Conservation (phyloP, 768 basidiomycete species). For the Suillus bovinus region DNA sequence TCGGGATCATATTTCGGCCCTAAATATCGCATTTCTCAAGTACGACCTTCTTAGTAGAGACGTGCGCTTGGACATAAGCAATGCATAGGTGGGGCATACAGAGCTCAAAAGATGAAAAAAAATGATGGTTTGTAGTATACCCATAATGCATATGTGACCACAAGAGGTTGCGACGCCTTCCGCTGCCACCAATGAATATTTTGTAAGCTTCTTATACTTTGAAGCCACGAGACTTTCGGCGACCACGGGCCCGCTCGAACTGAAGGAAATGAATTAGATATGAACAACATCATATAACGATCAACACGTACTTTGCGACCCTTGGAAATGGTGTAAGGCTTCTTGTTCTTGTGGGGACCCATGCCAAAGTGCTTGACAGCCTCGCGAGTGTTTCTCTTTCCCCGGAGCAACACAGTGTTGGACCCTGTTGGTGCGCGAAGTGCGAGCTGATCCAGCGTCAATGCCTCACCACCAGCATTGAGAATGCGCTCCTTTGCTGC, state of each 20-base stretch:
- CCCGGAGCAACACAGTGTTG: conserved; percentile 92
- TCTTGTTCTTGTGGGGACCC: conserved; percentile 99
- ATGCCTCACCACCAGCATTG: conserved; percentile 90
- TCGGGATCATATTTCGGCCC: background rate
- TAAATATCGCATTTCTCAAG: conserved; percentile 2
- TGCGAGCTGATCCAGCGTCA: conserved; percentile 97
- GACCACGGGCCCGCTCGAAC: conserved; percentile 98
- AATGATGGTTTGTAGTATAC: conserved; percentile 25
- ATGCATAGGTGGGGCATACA: conserved; percentile 29
- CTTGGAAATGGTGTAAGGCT: conserved; percentile 93
- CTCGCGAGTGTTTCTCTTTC: conserved; percentile 91
- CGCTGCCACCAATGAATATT: conserved; percentile 33
- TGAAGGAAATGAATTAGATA: conserved; percentile 26
- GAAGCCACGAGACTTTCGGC: conserved; percentile 97
- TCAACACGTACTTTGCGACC: conserved; percentile 77
- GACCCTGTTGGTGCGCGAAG: conserved; percentile 91
- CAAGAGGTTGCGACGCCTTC: conserved; percentile 21
- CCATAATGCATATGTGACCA: conserved; percentile 35
- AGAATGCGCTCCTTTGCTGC: conserved; percentile 93
- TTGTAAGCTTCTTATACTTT: conserved; percentile 68
- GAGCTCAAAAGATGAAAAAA: conserved; percentile 17
- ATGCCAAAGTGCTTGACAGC: conserved; percentile 98
- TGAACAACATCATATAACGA: background rate
- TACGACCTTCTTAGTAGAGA: background rate
- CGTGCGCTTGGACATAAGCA: conserved; percentile 20